A percentile compares a stretch with the other conserved stretches of the same genome.
These are phyloP conservation scores for Talaromyces sp. DNA, from an alignment of 2,329 filamentous ascomycete genomes.

Conservation along the genomic window DNA sequence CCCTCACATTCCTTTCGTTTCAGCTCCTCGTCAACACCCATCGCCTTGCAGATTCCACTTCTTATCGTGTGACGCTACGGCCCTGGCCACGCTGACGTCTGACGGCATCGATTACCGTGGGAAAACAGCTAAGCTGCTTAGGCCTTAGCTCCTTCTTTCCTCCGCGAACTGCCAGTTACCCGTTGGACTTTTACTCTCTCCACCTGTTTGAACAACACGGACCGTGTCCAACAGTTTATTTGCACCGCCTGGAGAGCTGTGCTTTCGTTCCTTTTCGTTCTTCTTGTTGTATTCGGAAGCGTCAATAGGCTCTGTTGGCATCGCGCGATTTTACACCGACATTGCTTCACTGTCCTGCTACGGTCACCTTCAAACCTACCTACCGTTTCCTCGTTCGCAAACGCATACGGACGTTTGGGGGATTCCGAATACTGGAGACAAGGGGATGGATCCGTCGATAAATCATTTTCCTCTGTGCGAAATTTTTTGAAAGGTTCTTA, in stretches of 20 bases:
- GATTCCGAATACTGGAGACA: not conserved
- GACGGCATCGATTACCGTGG: not conserved
- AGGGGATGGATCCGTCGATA: constrained; percentile 11
- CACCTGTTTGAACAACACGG: not conserved
- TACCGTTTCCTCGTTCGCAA: not conserved
- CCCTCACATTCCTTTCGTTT: not conserved
- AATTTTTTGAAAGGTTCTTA: not conserved
- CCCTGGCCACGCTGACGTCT: not conserved
- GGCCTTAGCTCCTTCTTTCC: not conserved
- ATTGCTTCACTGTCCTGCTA: not conserved
- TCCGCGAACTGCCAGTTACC: constrained; percentile 5
- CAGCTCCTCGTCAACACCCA: not conserved
- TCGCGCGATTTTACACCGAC: not conserved
- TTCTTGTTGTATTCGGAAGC: not conserved
- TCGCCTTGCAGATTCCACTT: not conserved
- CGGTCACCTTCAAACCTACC: not conserved
- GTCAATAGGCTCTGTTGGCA: not conserved
- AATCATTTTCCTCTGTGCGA: constrained; percentile 3
- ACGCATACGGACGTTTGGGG: not conserved
- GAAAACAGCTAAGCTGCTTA: constrained; percentile 3
- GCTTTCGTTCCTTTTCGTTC: not conserved
- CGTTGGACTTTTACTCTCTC: not conserved
- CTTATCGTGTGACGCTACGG: constrained; percentile 4
- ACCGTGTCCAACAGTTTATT: not conserved
- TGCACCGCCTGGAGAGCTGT: not conserved